Conservation (phyloP, 805 yeast species). For the Starmerella lactis-condensi region DNA sequence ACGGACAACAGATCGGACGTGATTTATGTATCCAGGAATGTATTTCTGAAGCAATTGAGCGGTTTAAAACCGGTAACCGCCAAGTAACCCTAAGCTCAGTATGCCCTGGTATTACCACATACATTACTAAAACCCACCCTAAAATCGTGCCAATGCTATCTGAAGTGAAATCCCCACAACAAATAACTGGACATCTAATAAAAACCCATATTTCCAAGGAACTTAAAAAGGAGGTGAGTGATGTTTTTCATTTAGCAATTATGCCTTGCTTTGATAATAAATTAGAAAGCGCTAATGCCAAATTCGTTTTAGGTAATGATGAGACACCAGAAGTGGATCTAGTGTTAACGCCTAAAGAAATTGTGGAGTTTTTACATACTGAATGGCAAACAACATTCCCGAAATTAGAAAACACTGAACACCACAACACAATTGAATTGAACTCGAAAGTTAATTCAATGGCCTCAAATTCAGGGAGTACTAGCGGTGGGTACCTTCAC, state of each 20-base stretch:
- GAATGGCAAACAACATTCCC: slow-evolving; percentile 22
- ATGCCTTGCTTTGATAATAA: slow-evolving; percentile 98
- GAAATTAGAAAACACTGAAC: slow-evolving; percentile 41
- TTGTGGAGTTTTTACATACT: slow-evolving; percentile 52
- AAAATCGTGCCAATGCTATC: slow-evolving; percentile 54
- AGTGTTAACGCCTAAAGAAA: slow-evolving; percentile 79
- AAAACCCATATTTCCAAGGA: slow-evolving; percentile 33
- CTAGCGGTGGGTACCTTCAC: slow-evolving; percentile 78
- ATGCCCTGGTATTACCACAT: slow-evolving; percentile 94
- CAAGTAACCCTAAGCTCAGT: slow-evolving; percentile 47
- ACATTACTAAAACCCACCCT: slow-evolving; percentile 91
- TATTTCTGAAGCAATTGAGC: slow-evolving; percentile 27
- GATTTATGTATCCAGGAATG: slow-evolving; percentile 38
- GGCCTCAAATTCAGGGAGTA: slow-evolving; percentile 48
- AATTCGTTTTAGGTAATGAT: slow-evolving; percentile 25
- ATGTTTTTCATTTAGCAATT: slow-evolving; percentile 61
- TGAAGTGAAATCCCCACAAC: slow-evolving; percentile 76
- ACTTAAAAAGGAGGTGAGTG: slow-evolving; percentile 18
- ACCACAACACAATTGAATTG: slow-evolving; percentile 20
- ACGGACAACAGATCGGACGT: slow-evolving; percentile 74
- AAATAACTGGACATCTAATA: slow-evolving; percentile 65
- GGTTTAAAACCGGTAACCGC: slow-evolving; percentile 6
- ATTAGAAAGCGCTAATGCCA: slow-evolving; percentile 80
- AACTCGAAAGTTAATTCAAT: slow-evolving; percentile 19
- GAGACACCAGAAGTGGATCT: slow-evolving; percentile 61